phyloP scores from a whole-genome alignment of 805 yeast genomes.

The Saccharomyces mikatae region DNA sequence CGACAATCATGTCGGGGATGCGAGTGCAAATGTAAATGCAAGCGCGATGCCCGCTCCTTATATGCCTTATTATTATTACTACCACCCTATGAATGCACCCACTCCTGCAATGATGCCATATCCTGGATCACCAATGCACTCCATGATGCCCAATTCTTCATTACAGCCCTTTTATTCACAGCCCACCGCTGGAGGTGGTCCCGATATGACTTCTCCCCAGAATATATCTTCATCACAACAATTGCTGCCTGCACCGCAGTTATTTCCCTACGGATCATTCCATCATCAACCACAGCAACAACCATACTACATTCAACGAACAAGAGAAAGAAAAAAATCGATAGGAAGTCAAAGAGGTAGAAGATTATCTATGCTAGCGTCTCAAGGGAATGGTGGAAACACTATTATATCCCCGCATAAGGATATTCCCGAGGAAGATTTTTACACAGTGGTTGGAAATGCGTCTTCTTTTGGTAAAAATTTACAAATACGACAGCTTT shows the following conservation, averaged over 20 bases:
- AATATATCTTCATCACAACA: conserved; percentile 8
- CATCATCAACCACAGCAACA: conserved; percentile 7
- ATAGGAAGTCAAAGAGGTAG: conserved; percentile 24
- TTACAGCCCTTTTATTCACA: conserved; percentile 24
- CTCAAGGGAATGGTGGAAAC: conserved; percentile 12
- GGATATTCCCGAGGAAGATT: conserved; percentile 27
- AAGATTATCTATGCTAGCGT: conserved; percentile 23
- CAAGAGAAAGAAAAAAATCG: conserved; percentile 19
- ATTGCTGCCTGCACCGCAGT: conserved; percentile 22
- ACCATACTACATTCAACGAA: conserved; percentile 6
- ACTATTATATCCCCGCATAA: conserved; percentile 26
- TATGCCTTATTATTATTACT: conserved; percentile 17
- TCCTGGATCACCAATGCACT: conserved; percentile 17
- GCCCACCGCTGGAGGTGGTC: conserved; percentile 1
- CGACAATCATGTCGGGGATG: not conserved
- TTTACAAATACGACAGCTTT: conserved; percentile 26
- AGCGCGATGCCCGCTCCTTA: not conserved
- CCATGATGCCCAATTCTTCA: conserved; percentile 21
- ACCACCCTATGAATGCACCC: conserved; percentile 5
- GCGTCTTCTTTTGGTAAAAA: conserved; percentile 20
- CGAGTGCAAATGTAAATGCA: conserved; percentile 2
- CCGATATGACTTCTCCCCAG: conserved; percentile 5
- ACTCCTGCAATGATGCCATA: conserved; percentile 12
- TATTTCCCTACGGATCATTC: conserved; percentile 17
- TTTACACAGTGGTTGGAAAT: conserved; percentile 27